Conservation (phyloP, 305 asterid genomes). For the Vinca major region DNA sequence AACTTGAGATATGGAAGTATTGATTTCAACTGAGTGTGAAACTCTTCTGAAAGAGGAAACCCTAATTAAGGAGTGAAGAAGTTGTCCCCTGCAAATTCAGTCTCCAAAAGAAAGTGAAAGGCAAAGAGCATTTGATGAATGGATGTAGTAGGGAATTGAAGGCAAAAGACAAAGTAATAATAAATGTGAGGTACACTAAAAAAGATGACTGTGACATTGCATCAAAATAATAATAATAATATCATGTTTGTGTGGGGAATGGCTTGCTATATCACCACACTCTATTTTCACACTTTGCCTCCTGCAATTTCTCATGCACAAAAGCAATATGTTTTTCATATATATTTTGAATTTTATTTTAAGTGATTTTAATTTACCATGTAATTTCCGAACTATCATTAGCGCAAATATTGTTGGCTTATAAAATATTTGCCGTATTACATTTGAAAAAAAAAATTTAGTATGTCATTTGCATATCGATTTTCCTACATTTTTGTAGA, state of each 20-base stretch:
- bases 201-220: constrained; percentile 60
- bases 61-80: constrained; percentile 35
- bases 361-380: constrained; percentile 1
- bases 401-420: no score
- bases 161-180: constrained; percentile 68
- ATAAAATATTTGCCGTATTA: no score
- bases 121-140: constrained; percentile 59
- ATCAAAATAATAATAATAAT: constrained; percentile 20
- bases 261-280: not conserved
- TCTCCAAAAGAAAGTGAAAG: constrained; percentile 20
- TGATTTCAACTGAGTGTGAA: not conserved
- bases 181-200: constrained; percentile 50
- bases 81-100: constrained; percentile 25
- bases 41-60: constrained; percentile 28
- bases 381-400: no score
- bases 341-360: not conserved
- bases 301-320: constrained; percentile 15
- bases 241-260: constrained; percentile 25
- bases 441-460: no score
- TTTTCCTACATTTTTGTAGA: no score
- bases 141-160: constrained; percentile 46
- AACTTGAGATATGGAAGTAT: constrained; percentile 7
- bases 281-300: not conserved
- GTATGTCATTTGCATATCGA: no score
- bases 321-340: not conserved